These are phyloP conservation scores for Glycine soja DNA, from an alignment of 306 rosid species.

Conservation along the genomic window DNA sequence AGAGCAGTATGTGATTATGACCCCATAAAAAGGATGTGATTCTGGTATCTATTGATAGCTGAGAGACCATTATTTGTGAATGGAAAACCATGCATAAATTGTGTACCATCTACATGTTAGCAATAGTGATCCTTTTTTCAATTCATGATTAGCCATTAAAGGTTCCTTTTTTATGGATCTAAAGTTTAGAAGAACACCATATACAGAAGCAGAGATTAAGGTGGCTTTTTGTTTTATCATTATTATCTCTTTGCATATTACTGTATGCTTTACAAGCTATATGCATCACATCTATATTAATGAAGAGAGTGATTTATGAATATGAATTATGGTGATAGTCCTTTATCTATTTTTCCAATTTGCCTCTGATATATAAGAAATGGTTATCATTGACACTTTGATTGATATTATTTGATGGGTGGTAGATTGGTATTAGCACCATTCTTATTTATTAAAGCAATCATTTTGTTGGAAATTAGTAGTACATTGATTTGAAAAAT, in stretches of 20 bases:
- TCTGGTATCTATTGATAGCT: constrained; percentile 36
- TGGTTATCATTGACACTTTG: constrained; percentile 16
- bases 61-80: constrained; percentile 9
- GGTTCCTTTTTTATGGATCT: constrained; percentile 44
- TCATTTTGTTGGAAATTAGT: constrained; percentile 18
- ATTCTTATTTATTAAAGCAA: constrained; percentile 27
- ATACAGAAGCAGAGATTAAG: constrained; percentile 90
- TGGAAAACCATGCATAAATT: constrained; percentile 33
- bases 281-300: background rate
- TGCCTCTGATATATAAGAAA: background rate
- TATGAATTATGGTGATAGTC: background rate
- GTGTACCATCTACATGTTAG: constrained; percentile 27
- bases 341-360: constrained; percentile 30
- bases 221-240: constrained; percentile 49
- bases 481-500: constrained; percentile 6
- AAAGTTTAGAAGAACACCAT: constrained; percentile 83
- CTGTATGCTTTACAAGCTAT: background rate
- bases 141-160: constrained; percentile 33
- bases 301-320: constrained; percentile 3
- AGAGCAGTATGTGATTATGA: constrained; percentile 11
- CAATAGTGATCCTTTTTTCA: constrained; percentile 29
- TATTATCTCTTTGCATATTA: background rate
- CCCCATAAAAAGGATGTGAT: constrained; percentile 8
- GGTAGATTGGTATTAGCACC: background rate
- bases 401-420: constrained; percentile 15